Conservation (phyloP, 139 green algal species). For the Yamagishiella unicocca region DNA sequence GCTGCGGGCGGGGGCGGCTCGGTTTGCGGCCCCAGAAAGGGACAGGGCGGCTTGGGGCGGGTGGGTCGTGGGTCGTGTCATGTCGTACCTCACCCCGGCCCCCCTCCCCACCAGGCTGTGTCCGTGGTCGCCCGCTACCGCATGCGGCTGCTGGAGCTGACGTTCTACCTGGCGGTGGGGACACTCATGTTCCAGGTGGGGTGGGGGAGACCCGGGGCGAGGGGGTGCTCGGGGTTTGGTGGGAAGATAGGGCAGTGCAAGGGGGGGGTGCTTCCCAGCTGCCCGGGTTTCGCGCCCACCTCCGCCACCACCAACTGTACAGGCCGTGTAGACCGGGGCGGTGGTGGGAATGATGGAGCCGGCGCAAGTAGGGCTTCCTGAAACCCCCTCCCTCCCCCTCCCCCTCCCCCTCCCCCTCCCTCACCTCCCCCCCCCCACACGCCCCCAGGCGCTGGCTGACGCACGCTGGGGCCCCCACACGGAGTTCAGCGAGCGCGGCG, state of each 20-base stretch:
- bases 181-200: constrained; percentile 48
- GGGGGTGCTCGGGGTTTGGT: background rate
- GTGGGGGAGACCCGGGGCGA: background rate
- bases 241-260: background rate
- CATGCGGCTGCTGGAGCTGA: constrained; percentile 43
- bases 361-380: no score
- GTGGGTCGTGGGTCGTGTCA: no score
- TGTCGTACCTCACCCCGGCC: no score
- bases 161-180: constrained; percentile 48
- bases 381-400: background rate
- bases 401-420: background rate
- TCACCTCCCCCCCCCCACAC: background rate
- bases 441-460: constrained; percentile 34
- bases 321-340: no score
- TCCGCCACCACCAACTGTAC: no score
- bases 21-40: no score
- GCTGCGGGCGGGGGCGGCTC: no score
- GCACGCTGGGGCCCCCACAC: constrained; percentile 24
- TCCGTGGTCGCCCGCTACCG: constrained; percentile 13
- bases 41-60: no score
- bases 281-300: no score
- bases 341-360: no score
- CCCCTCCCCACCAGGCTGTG: background rate
- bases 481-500: background rate
- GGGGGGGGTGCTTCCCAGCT: background rate